These are phyloP conservation scores for Salvia splendens DNA, from an alignment of 257 asterid genomes.

Conservation along the genomic window DNA sequence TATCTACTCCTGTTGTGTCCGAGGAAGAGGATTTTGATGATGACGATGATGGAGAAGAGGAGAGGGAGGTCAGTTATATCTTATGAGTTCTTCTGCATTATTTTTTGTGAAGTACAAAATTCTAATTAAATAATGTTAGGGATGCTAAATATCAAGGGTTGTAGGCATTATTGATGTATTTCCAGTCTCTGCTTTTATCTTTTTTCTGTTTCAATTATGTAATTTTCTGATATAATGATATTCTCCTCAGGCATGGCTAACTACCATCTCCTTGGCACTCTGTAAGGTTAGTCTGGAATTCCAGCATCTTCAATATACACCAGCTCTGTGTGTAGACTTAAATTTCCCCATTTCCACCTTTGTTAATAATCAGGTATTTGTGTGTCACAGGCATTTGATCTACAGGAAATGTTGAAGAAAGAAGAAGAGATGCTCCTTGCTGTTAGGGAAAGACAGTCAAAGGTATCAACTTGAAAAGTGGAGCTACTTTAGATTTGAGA, in stretches of 20 bases:
- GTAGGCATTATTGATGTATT: slow-evolving; percentile 10
- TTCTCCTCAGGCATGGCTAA: slow-evolving; percentile 80
- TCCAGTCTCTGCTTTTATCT: slow-evolving; percentile 13
- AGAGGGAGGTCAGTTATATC: slow-evolving; percentile 74
- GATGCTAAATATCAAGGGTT: slow-evolving; percentile 8
- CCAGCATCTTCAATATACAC: background rate
- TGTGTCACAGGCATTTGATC: slow-evolving; percentile 76
- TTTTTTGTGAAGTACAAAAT: slow-evolving; percentile 2
- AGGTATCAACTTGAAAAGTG: slow-evolving; percentile 53
- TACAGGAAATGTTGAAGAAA: slow-evolving; percentile 89
- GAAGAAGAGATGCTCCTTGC: slow-evolving; percentile 91
- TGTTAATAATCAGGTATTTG: slow-evolving; percentile 21
- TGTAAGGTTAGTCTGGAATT: slow-evolving; percentile 72
- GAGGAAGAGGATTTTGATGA: slow-evolving; percentile 79
- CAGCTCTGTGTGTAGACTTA: background rate
- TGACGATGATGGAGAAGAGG: slow-evolving; percentile 98
- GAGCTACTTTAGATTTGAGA: slow-evolving; percentile 5
- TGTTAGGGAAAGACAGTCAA: slow-evolving; percentile 64
- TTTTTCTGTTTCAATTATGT: background rate
- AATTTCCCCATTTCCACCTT: background rate
- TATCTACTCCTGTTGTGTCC: slow-evolving; percentile 72
- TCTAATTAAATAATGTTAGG: background rate
- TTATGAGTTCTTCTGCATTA: background rate
- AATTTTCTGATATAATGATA: slow-evolving; percentile 21
- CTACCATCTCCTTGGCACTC: slow-evolving; percentile 73